phyloP scores from a whole-genome alignment of 805 yeast species.

The Sugiyamaella lignohabitans region DNA sequence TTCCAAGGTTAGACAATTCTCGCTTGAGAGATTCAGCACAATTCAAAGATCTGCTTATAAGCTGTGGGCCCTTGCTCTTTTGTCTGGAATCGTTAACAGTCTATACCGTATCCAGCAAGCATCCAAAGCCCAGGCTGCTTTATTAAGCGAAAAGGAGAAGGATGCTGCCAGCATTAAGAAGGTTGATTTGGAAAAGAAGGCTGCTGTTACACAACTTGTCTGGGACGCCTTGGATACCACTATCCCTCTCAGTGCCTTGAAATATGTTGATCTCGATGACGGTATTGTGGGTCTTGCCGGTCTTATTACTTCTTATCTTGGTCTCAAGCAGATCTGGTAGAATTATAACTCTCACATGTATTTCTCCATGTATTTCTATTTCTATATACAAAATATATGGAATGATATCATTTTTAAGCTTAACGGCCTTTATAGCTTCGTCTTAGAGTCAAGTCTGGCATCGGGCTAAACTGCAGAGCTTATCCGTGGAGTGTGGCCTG shows the following conservation, averaged over 20 bases:
- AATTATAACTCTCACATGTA: too few species aligned
- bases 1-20: conserved; percentile 32
- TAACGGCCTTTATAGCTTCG: too few species aligned
- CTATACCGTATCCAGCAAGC: conserved; percentile 44
- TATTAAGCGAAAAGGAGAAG: conserved; percentile 36
- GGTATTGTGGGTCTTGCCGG: conserved; percentile 84
- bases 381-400: too few species aligned
- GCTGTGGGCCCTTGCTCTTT: conserved; percentile 72
- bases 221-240: conserved; percentile 74
- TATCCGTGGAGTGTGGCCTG: too few species aligned
- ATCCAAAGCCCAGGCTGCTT: conserved; percentile 30
- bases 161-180: conserved; percentile 35
- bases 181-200: conserved; percentile 39
- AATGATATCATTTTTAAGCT: too few species aligned
- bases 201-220: conserved; percentile 54
- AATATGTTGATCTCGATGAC: conserved; percentile 57
- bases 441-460: too few species aligned
- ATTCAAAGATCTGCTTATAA: conserved; percentile 50
- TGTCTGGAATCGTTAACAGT: conserved; percentile 56
- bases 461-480: too few species aligned
- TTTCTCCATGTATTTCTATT: too few species aligned
- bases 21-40: conserved; percentile 16
- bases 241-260: conserved; percentile 66
- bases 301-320: conserved; percentile 69
- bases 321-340: conserved; percentile 66